phyloP scores from a whole-genome alignment of 2,329 filamentous ascomycete species.

The Colletotrichum sidae region DNA sequence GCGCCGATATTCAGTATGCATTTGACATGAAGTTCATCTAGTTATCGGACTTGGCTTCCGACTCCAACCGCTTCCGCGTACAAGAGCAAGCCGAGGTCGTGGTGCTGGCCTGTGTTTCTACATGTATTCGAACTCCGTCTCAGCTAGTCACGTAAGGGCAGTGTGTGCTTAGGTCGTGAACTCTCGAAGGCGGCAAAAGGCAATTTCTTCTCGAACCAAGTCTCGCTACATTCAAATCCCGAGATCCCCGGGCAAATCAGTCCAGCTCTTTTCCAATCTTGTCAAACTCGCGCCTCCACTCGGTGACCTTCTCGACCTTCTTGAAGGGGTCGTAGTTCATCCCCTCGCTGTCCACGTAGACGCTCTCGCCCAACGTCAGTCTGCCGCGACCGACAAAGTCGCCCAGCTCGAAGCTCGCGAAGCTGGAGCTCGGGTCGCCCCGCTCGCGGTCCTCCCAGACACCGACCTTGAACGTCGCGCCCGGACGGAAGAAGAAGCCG shows the following conservation, averaged over 20 bases:
- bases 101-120: no score
- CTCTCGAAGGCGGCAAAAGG: no score
- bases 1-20: no score
- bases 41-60: no score
- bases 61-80: no score
- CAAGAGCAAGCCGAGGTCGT: no score
- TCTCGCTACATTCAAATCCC: no score
- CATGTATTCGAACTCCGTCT: no score
- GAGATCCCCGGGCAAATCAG: not conserved
- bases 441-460: slow-evolving; percentile 45
- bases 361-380: slow-evolving; percentile 42
- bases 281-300: slow-evolving; percentile 46
- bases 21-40: no score
- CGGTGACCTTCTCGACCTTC: slow-evolving; percentile 43
- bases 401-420: slow-evolving; percentile 37
- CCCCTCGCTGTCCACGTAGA: slow-evolving; percentile 47
- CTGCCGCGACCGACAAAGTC: slow-evolving; percentile 39
- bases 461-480: slow-evolving; percentile 43
- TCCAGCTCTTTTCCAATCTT: slow-evolving; percentile 41
- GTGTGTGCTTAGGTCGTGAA: no score
- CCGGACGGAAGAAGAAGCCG: slow-evolving; percentile 48
- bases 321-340: slow-evolving; percentile 48
- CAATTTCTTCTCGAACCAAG: no score
- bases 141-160: no score
- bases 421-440: slow-evolving; percentile 33